phyloP scores from a whole-genome alignment of 495 filamentous ascomycete species.

The Apodospora peruviana region DNA sequence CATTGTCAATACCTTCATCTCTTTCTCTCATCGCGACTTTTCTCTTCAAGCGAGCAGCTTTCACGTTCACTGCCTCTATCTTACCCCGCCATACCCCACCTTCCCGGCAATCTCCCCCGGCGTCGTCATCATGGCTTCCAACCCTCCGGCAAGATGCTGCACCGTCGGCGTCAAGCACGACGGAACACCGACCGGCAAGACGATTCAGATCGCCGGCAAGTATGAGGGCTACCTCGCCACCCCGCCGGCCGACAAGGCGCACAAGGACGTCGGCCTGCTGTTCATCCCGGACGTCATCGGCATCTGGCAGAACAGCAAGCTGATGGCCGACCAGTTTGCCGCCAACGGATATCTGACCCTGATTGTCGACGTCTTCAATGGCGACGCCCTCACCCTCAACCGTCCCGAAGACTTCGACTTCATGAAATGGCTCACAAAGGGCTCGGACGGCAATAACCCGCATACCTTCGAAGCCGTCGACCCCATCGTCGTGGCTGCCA shows the following conservation, averaged over 20 bases:
- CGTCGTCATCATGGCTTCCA: slow-evolving; percentile 25
- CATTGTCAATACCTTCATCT: no score
- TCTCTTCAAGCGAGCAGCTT: no score
- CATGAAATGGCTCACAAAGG: slow-evolving; percentile 51
- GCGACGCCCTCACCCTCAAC: slow-evolving; percentile 58
- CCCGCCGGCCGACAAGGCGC: slow-evolving; percentile 34
- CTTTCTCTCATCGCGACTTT: background rate
- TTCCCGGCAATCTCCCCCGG: background rate
- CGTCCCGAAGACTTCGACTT: slow-evolving; percentile 54
- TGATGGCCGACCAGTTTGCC: slow-evolving; percentile 79
- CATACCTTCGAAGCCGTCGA: slow-evolving; percentile 56
- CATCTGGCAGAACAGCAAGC: slow-evolving; percentile 70
- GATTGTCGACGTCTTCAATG: slow-evolving; percentile 73
- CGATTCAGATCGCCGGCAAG: slow-evolving; percentile 36
- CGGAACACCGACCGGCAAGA: slow-evolving; percentile 28
- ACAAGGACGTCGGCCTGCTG: slow-evolving; percentile 49
- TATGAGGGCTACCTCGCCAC: slow-evolving; percentile 46
- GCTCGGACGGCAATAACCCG: slow-evolving; percentile 43
- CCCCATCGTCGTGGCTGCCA: slow-evolving; percentile 41
- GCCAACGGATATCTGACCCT: slow-evolving; percentile 74
- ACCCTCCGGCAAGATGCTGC: slow-evolving; percentile 29
- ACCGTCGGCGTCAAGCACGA: slow-evolving; percentile 28
- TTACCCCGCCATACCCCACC: background rate
- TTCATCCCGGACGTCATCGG: slow-evolving; percentile 63
- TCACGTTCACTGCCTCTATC: no score